Conservation (phyloP, 1,284 basidiomycete genomes). For the Uromyces viciae-fabae region DNA sequence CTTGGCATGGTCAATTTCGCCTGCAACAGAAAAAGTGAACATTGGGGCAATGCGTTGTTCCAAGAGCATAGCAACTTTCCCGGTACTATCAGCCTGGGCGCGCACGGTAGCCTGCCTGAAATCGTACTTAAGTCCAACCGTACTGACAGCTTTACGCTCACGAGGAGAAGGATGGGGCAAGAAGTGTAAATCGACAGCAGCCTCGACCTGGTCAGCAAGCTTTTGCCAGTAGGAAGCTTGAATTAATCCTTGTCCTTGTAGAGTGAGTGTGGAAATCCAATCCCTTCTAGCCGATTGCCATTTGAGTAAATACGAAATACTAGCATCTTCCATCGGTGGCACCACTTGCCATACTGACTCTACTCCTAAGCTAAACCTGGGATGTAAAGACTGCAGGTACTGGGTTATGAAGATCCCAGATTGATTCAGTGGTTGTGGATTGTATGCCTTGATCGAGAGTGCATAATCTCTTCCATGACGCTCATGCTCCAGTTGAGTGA, state of each 20-base stretch:
- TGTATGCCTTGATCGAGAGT: slow-evolving; percentile 82
- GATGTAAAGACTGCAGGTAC: slow-evolving; percentile 91
- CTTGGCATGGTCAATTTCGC: slow-evolving; percentile 98
- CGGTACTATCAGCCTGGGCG: slow-evolving; percentile 83
- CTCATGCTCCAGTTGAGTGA: slow-evolving; percentile 88
- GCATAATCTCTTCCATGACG: slow-evolving; percentile 83
- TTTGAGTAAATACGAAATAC: slow-evolving; percentile 83
- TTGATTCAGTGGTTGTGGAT: slow-evolving; percentile 78
- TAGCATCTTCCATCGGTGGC: slow-evolving; percentile 69
- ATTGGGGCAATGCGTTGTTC: slow-evolving; percentile 94
- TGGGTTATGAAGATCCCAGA: slow-evolving; percentile 93
- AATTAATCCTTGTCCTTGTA: slow-evolving; percentile 74
- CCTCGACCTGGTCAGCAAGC: slow-evolving; percentile 92
- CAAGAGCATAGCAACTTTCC: slow-evolving; percentile 88
- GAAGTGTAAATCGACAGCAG: slow-evolving; percentile 88
- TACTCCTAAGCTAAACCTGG: slow-evolving; percentile 81
- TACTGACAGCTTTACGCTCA: slow-evolving; percentile 80
- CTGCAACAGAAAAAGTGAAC: slow-evolving; percentile 88
- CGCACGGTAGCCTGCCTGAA: slow-evolving; percentile 88
- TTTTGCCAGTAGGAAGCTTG: slow-evolving; percentile 97
- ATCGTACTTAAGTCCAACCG: slow-evolving; percentile 93
- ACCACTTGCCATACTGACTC: slow-evolving; percentile 81
- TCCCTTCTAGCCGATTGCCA: slow-evolving; percentile 60
- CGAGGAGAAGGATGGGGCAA: slow-evolving; percentile 68
- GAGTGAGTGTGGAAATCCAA: slow-evolving; percentile 89